Conservation (phyloP, 495 filamentous ascomycete genomes). For the Platismatia glauca region DNA sequence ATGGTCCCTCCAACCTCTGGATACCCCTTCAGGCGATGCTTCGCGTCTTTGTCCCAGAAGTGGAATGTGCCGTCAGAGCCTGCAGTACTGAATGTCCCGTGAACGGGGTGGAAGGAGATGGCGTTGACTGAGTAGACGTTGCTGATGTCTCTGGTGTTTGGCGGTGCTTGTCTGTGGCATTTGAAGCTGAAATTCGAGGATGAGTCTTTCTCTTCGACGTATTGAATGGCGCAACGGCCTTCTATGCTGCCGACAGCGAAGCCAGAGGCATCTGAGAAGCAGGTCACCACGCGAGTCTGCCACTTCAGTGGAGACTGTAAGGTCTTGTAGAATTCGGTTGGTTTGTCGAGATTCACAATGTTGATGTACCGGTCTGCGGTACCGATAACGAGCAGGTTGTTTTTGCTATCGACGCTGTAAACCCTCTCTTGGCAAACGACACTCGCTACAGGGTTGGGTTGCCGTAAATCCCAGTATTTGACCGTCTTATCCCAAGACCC, state of each 20-base stretch:
- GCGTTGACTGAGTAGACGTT: constrained; percentile 87
- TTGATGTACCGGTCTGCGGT: constrained; percentile 87
- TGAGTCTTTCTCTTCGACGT: constrained; percentile 77
- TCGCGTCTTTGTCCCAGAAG: constrained; percentile 85
- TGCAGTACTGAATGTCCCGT: constrained; percentile 85
- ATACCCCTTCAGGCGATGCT: constrained; percentile 79
- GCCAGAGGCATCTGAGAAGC: constrained; percentile 72
- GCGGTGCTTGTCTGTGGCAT: constrained; percentile 72
- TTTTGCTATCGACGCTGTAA: constrained; percentile 77
- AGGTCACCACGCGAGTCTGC: constrained; percentile 80
- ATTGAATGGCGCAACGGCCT: constrained; percentile 81
- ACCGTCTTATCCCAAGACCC: constrained; percentile 94
- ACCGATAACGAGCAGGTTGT: constrained; percentile 68
- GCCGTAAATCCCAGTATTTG: constrained; percentile 89
- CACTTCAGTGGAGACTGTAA: constrained; percentile 76
- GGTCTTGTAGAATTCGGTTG: constrained; percentile 70
- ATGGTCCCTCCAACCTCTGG: constrained; percentile 77
- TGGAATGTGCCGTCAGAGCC: constrained; percentile 84
- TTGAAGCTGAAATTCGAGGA: constrained; percentile 85
- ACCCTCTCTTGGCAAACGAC: constrained; percentile 69
- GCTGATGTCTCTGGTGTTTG: constrained; percentile 52
- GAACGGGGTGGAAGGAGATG: constrained; percentile 78
- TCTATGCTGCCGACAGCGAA: constrained; percentile 86
- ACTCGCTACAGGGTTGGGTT: constrained; percentile 50
- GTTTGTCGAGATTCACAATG: constrained; percentile 72